These are phyloP conservation scores for Xanthoconium purpureum DNA, from an alignment of 768 basidiomycete species.

Conservation along the genomic window DNA sequence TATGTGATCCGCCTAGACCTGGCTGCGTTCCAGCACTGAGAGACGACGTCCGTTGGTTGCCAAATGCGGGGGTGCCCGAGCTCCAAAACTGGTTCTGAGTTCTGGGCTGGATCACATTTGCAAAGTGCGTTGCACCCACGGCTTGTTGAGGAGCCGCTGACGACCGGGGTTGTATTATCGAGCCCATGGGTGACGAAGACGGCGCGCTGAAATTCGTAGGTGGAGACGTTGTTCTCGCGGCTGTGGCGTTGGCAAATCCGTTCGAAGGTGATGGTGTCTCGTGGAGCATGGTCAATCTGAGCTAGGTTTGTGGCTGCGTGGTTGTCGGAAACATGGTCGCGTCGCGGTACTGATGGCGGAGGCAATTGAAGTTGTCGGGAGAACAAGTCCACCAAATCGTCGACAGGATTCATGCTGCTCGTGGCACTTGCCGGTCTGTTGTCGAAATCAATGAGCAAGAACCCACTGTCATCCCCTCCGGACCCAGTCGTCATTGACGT, in stretches of 20 bases:
- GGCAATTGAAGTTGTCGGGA: conserved; percentile 26
- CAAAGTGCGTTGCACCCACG: conserved; percentile 11
- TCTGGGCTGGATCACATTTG: conserved; percentile 17
- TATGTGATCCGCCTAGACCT: conserved; percentile 1
- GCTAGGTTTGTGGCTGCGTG: conserved; percentile 24
- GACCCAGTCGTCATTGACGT: conserved; percentile 44
- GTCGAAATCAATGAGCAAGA: conserved; percentile 78
- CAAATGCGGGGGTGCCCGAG: neutral
- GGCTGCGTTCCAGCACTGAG: conserved; percentile 7
- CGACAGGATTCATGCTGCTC: conserved; percentile 29
- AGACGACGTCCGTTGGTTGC: conserved; percentile 6
- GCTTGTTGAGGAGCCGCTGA: neutral
- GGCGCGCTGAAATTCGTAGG: conserved; percentile 3
- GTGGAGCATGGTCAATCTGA: conserved; percentile 43
- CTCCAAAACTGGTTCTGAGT: conserved; percentile 11
- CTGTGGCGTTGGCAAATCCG: conserved; percentile 11
- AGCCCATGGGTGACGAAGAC: conserved; percentile 3
- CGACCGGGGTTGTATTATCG: conserved; percentile 6
- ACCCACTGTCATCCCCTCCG: conserved; percentile 18
- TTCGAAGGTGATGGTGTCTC: conserved; percentile 35
- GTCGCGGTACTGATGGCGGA: conserved; percentile 29
- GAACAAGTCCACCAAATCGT: conserved; percentile 68
- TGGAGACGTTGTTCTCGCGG: conserved; percentile 15
- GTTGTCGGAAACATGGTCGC: conserved; percentile 16
- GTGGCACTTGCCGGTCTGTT: conserved; percentile 37